A percentile compares a stretch with the other conserved stretches of the same genome.
These are phyloP conservation scores for Streptanthus diversifolius DNA, from an alignment of 345 rosid species.

Conservation along the genomic window DNA sequence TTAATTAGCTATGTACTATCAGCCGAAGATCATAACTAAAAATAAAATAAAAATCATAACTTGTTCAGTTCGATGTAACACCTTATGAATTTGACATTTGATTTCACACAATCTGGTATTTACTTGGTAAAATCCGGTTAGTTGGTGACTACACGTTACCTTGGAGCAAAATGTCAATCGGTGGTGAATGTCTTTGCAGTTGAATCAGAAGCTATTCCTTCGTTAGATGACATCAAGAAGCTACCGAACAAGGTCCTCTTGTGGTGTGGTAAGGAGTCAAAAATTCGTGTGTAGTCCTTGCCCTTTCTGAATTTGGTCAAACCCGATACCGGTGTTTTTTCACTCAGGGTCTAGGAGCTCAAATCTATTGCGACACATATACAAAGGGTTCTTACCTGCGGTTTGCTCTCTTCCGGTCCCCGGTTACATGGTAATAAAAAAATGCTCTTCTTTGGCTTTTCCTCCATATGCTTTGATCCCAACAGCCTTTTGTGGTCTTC, in stretches of 20 bases:
- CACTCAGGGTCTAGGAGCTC: constrained; percentile 55
- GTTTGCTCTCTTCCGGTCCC: constrained; percentile 72
- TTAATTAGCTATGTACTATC: too few relatives aligned
- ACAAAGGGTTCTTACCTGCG: constrained; percentile 69
- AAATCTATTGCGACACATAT: constrained; percentile 58
- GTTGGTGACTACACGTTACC: too few relatives aligned
- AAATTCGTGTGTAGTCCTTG: neutral
- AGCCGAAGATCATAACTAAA: too few relatives aligned
- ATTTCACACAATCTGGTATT: too few relatives aligned
- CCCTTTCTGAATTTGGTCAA: neutral
- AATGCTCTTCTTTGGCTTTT: neutral
- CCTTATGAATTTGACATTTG: too few relatives aligned
- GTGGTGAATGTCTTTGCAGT: constrained; percentile 58
- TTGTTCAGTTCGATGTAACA: too few relatives aligned
- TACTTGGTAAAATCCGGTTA: too few relatives aligned
- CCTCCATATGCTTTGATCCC: neutral
- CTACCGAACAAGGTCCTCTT: constrained; percentile 61
- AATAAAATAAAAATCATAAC: too few relatives aligned
- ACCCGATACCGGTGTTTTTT: neutral
- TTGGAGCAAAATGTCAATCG: too few relatives aligned
- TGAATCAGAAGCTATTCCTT: constrained; percentile 52
- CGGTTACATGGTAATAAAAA: constrained; percentile 57
- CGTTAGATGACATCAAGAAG: constrained; percentile 61
- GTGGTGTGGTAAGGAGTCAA: constrained; percentile 63
- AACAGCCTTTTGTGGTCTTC: neutral